Evolutionary conservation across 306 rosid species (phyloP).

Genomic region (Cucurbita argyrosperma): DNA sequence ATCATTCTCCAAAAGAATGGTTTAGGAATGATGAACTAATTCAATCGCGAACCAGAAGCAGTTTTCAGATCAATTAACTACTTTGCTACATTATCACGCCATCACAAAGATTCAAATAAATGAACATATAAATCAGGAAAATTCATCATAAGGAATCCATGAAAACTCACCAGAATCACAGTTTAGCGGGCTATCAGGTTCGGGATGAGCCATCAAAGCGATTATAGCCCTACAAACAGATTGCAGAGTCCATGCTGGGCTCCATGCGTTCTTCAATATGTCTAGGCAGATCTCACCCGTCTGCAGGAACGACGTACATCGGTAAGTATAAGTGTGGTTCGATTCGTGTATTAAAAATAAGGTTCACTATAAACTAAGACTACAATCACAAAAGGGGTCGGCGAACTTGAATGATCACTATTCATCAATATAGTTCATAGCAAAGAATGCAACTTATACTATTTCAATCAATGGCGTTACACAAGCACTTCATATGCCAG

Average conservation of each 20-base stretch:
- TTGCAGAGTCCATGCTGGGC: slow-evolving; percentile 98
- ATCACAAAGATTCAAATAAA: background rate
- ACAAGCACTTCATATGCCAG: too few relatives aligned
- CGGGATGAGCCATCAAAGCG: slow-evolving; percentile 98
- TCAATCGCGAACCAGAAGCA: too few relatives aligned
- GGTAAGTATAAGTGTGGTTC: background rate
- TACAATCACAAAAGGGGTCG: background rate
- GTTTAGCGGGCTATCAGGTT: slow-evolving; percentile 91
- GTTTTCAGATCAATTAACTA: background rate
- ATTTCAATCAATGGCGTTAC: too few relatives aligned
- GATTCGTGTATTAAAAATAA: background rate
- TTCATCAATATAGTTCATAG: background rate
- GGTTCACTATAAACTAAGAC: background rate
- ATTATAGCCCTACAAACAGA: slow-evolving; percentile 98
- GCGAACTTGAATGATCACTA: background rate
- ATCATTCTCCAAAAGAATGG: too few relatives aligned
- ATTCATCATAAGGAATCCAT: background rate
- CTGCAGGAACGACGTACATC: slow-evolving; percentile 17
- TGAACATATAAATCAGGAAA: background rate
- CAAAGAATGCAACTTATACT: too few relatives aligned
- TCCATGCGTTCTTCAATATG: slow-evolving; percentile 96
- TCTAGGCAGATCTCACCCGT: slow-evolving; percentile 98
- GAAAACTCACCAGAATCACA: slow-evolving; percentile 68
- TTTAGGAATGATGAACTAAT: too few relatives aligned
- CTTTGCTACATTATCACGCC: background rate